Conservation (phyloP, 129 eudicot species). For the Escallonia rubra region DNA sequence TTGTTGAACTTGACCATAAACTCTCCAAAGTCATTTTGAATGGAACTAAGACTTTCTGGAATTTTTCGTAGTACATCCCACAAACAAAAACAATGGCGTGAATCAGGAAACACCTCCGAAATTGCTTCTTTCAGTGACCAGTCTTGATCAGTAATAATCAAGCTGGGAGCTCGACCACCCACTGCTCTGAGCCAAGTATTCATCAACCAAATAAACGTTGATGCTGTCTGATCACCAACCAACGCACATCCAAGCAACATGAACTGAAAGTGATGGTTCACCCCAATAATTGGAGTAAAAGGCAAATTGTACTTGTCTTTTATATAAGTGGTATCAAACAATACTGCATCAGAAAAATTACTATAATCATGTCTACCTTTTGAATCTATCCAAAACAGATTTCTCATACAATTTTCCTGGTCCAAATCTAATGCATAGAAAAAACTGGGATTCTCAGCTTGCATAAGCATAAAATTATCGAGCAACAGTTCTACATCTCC, state of each 20-base stretch:
- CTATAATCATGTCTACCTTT: constrained; percentile 31
- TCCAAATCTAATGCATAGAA: constrained; percentile 29
- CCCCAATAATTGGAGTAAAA: constrained; percentile 32
- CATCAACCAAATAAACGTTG: constrained; percentile 34
- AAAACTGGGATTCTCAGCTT: constrained; percentile 26
- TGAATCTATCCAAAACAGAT: constrained; percentile 36
- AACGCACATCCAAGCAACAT: constrained; percentile 35
- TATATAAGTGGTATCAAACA: constrained; percentile 27
- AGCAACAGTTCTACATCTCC: constrained; percentile 21
- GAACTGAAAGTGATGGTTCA: constrained; percentile 34
- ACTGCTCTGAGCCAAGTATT: constrained; percentile 37
- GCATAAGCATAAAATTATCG: constrained; percentile 24
- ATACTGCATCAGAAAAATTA: constrained; percentile 33
- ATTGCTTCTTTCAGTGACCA: constrained; percentile 22
- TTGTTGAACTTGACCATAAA: constrained; percentile 13
- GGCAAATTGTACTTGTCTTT: constrained; percentile 25
- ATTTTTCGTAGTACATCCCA: constrained; percentile 28
- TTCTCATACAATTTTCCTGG: constrained; percentile 26
- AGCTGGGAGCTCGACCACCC: constrained; percentile 22
- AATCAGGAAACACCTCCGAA: constrained; percentile 24
- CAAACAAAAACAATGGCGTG: constrained; percentile 29
- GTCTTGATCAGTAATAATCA: constrained; percentile 24
- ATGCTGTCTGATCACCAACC: constrained; percentile 25
- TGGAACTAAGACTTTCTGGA: constrained; percentile 3
- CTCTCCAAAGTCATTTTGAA: neutral